Evolutionary conservation across 345 rosid genomes (phyloP).

Genomic region (Linum trigynum): DNA sequence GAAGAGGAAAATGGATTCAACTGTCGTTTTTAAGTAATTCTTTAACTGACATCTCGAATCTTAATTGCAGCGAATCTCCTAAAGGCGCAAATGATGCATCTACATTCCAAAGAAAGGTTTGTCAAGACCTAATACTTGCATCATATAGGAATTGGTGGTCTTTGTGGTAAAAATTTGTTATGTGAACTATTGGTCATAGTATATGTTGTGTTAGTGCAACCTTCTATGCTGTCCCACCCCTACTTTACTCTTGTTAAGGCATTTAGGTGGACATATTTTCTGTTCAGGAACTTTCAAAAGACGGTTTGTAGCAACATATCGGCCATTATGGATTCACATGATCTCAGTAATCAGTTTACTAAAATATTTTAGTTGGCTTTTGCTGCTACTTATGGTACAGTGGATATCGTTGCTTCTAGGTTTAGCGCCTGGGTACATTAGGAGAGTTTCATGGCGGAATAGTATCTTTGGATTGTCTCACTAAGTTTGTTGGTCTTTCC

Average conservation of each 20-base stretch:
- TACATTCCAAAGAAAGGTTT: conserved; percentile 96
- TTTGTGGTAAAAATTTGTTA: too few species aligned
- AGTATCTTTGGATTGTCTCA: neutral
- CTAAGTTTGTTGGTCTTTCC: neutral
- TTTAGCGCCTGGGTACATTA: too few species aligned
- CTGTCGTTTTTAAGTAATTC: neutral
- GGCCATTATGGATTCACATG: neutral
- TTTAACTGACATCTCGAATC: neutral
- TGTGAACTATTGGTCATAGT: neutral
- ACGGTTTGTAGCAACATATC: neutral
- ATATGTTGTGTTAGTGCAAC: neutral
- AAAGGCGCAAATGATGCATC: conserved; percentile 97
- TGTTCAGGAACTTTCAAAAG: neutral
- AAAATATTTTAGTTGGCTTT: too few species aligned
- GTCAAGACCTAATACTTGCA: neutral
- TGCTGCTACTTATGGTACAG: too few species aligned
- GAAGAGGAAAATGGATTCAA: neutral
- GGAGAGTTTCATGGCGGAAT: too few species aligned
- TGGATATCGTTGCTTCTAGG: too few species aligned
- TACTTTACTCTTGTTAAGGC: neutral
- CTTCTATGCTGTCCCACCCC: neutral
- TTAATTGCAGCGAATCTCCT: conserved; percentile 77
- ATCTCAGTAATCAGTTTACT: neutral
- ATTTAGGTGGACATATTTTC: neutral
- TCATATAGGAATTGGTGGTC: neutral